phyloP scores from a whole-genome alignment of 495 filamentous ascomycete species.

The Penicillium macrosclerotiorum region DNA sequence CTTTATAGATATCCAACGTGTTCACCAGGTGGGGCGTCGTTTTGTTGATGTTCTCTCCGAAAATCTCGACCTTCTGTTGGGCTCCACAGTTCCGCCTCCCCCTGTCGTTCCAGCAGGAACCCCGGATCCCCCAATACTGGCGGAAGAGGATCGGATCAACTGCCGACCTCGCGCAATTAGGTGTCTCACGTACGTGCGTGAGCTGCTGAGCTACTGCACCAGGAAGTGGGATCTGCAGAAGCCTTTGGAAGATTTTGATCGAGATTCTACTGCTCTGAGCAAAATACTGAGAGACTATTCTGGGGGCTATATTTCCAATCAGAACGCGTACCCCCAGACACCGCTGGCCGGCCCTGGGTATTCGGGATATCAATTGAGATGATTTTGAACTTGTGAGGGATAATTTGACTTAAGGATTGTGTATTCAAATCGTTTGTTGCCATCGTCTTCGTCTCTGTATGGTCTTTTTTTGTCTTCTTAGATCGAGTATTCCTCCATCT shows the following conservation, averaged over 20 bases:
- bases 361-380: conserved; percentile 18
- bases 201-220: conserved; percentile 32
- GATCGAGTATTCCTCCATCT: no score
- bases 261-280: conserved; percentile 18
- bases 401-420: no score
- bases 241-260: conserved; percentile 34
- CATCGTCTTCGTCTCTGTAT: no score
- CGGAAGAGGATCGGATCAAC: conserved; percentile 34
- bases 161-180: conserved; percentile 35
- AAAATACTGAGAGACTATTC: conserved; percentile 13
- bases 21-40: conserved; percentile 33
- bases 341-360: conserved; percentile 29
- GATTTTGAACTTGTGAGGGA: conserved; percentile 1
- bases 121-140: conserved; percentile 36
- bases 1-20: conserved; percentile 42
- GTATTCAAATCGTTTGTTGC: no score
- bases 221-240: conserved; percentile 34
- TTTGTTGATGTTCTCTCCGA: conserved; percentile 33
- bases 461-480: no score
- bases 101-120: conserved; percentile 36
- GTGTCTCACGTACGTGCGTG: conserved; percentile 32
- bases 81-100: conserved; percentile 27
- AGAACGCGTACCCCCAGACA: conserved; percentile 10
- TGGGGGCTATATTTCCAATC: conserved; percentile 11
- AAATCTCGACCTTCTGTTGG: conserved; percentile 36